Evolutionary conservation across 2,329 filamentous ascomycete species (phyloP).

Genomic region (Sclerotinia trifoliorum): DNA sequence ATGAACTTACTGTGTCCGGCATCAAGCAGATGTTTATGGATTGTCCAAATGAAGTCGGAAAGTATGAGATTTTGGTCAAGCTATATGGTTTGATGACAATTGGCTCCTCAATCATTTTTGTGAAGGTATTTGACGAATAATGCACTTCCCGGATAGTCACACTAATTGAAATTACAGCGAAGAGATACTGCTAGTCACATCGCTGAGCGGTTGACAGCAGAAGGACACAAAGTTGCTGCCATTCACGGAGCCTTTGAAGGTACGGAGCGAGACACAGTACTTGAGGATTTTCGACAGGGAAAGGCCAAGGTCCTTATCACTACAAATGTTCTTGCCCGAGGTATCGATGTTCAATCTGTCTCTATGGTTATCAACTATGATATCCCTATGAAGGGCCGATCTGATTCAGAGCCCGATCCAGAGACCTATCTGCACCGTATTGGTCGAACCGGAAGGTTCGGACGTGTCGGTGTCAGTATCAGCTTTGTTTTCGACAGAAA

Average conservation of each 20-base stretch:
- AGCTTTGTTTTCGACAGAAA: constrained; percentile 87
- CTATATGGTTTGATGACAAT: constrained; percentile 97
- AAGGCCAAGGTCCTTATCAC: constrained; percentile 95
- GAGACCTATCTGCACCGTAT: constrained; percentile 99
- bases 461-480: constrained; percentile 92
- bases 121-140: constrained; percentile 62
- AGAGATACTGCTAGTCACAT: constrained; percentile 84
- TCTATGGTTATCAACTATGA: constrained; percentile 99
- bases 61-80: constrained; percentile 85
- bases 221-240: constrained; percentile 89
- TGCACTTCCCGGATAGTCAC: neutral
- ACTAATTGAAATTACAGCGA: constrained; percentile 53
- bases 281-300: constrained; percentile 82
- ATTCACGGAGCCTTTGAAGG: constrained; percentile 88
- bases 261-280: constrained; percentile 74
- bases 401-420: constrained; percentile 80
- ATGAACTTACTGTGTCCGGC: constrained; percentile 92
- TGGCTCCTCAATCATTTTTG: constrained; percentile 96
- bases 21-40: constrained; percentile 99
- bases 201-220: constrained; percentile 77
- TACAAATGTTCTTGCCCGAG: constrained; percentile 92
- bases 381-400: constrained; percentile 70
- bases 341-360: constrained; percentile 90
- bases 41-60: constrained; percentile 75
- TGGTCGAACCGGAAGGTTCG: constrained; percentile 93